Percentiles rank a stretch among this genome's conserved stretches.
phyloP scores from a whole-genome alignment of 2,329 filamentous ascomycete species.

The Herpotrichia juniperi region DNA sequence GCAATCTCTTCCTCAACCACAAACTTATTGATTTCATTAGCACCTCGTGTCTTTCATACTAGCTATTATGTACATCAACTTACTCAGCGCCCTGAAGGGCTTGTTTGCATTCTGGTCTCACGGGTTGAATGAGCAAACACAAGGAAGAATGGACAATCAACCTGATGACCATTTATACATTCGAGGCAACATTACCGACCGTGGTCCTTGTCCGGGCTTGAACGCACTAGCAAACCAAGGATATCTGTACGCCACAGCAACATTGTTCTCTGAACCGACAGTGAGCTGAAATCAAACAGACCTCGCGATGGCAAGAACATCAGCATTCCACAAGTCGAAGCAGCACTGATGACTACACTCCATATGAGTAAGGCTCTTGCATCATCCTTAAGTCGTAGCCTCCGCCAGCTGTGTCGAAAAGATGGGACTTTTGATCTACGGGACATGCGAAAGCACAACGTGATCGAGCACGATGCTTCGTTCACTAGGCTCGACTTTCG shows the following conservation, averaged over 20 bases:
- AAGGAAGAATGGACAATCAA: neutral
- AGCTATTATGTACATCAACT: neutral
- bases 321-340: constrained; percentile 34
- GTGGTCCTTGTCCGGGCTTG: constrained; percentile 36
- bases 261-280: neutral
- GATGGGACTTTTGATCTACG: constrained; percentile 41
- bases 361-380: constrained; percentile 29
- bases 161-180: constrained; percentile 10
- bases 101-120: neutral
- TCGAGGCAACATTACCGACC: constrained; percentile 21
- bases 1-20: no score
- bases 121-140: neutral
- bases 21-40: no score
- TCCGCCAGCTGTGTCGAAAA: constrained; percentile 21
- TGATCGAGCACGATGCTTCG: constrained; percentile 44
- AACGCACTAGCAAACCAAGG: constrained; percentile 41
- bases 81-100: constrained; percentile 1
- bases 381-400: constrained; percentile 26
- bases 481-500: constrained; percentile 41
- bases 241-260: constrained; percentile 29
- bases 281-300: constrained; percentile 12
- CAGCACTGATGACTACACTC: constrained; percentile 30
- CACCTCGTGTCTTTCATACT: no score
- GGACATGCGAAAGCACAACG: constrained; percentile 38
- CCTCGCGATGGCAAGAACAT: constrained; percentile 42